Base-by-base conservation (phyloP, 1,284 basidiomycete species). In the Ganoderma sp. region DNA sequence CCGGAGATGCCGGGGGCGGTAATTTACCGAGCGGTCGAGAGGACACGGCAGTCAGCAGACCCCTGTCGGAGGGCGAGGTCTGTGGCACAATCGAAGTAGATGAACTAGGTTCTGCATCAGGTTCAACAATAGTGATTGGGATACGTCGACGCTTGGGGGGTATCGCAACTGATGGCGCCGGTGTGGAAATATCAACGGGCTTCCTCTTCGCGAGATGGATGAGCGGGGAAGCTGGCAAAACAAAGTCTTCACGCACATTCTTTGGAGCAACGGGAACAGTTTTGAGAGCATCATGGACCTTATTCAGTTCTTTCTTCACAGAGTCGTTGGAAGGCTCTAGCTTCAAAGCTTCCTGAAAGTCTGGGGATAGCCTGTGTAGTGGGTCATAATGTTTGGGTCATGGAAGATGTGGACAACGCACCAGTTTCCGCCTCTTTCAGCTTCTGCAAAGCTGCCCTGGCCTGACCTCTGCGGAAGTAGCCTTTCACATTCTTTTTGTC, bases 401-500 rank as follows among this genome's bases (percentile, higher is more conserved):
- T 34, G 57, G 12, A 64, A 6, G 62, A 9, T 34, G 17, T 61
- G 12, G 28, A n/a, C 9, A 2, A 77, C 85, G 54, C 71, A 90
- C 92, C 93, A 72, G 82, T 76, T 42, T 81, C 80, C 0, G 91
- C 91, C 7, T 85, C 86, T 0, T 77, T 74, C 15, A 88, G 72
- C 61, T 84, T 86, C 25, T 81, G 85, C 67, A 90, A 73, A 2
- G 79, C 85, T 15, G 80, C 75, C 63, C 89, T 80, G 0, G 93
- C 92, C 76, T 94, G 91, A 0, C 84, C 91, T 70, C 92, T 82
- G 68, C 93, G 80, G 74, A 90, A 95, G 42, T 90, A 75, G 0
- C 88, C 93, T 72, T 95, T 95, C 17, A 88, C 85, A 73, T 91
- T 92, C 54, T 80, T 81, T n/a, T 79, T 70, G 69, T 81, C 87